Evolutionary conservation across 768 basidiomycete genomes (phyloP).

Genomic region (Rhizopogon roseolus): DNA sequence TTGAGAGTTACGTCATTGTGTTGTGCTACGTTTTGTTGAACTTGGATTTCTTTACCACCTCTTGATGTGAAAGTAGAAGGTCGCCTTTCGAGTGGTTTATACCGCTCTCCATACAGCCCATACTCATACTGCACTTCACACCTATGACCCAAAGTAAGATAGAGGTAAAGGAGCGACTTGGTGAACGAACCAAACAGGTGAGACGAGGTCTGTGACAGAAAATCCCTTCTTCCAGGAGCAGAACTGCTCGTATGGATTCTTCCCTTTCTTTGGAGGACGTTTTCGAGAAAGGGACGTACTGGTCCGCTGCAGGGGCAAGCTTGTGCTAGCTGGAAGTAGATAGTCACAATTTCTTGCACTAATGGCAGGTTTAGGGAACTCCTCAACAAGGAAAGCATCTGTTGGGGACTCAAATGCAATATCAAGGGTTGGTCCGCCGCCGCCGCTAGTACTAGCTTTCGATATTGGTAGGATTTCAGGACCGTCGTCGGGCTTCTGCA

Average conservation of each 20-base stretch:
- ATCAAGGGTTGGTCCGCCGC: conserved; percentile 28
- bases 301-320: background rate
- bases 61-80: conserved; percentile 53
- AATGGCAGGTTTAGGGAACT: too few species aligned
- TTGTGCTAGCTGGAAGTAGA: background rate
- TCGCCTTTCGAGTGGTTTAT: conserved; percentile 42
- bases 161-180: too few species aligned
- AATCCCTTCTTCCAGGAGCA: conserved; percentile 38
- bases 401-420: conserved; percentile 29
- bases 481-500: background rate
- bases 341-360: background rate
- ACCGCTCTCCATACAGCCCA: conserved; percentile 55
- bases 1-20: conserved; percentile 50
- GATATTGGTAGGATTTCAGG: background rate
- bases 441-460: background rate
- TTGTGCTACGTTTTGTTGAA: conserved; percentile 44
- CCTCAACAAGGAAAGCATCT: background rate
- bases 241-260: conserved; percentile 39
- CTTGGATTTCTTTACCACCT: conserved; percentile 56
- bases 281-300: background rate
- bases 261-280: background rate
- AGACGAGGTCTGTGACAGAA: conserved; percentile 60
- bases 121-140: conserved; percentile 82
- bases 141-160: conserved; percentile 36
- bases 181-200: conserved; percentile 50